phyloP scores from a whole-genome alignment of 148 eudicot species.

The Diospyros kaki region DNA sequence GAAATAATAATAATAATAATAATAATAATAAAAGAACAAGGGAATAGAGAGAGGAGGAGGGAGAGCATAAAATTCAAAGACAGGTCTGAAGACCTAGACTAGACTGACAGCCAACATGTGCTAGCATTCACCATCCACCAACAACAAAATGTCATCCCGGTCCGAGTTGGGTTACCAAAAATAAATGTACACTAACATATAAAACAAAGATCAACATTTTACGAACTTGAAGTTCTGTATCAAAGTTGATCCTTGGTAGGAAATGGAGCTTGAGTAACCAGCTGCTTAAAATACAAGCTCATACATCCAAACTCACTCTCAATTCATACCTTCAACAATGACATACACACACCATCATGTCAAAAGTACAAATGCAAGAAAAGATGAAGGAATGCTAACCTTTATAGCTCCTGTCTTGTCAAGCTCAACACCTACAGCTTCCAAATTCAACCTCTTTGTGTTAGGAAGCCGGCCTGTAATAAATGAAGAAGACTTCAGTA shows the following conservation, averaged over 20 bases:
- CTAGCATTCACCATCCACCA: no score
- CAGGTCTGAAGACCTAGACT: no score
- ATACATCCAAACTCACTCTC: background rate
- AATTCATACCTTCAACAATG: background rate
- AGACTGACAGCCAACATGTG: no score
- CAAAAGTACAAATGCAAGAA: slow-evolving; percentile 9
- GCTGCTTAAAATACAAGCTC: background rate
- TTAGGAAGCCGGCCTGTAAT: slow-evolving; percentile 79
- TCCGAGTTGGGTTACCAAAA: no score
- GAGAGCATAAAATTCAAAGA: no score
- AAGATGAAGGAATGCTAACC: slow-evolving; percentile 36
- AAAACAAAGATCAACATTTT: background rate
- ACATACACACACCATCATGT: background rate
- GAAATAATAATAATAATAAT: no score
- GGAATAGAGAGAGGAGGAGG: no score
- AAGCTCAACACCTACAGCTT: slow-evolving; percentile 76
- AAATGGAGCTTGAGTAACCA: background rate
- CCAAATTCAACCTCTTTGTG: slow-evolving; percentile 81
- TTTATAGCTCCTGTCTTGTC: slow-evolving; percentile 68
- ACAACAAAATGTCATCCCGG: no score
- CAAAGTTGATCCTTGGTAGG: background rate
- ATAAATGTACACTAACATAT: no score
- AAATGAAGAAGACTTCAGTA: slow-evolving; percentile 2
- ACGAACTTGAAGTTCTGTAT: background rate
- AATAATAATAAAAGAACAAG: no score